These are phyloP conservation scores for Colletotrichum aenigma DNA, from an alignment of 2,329 filamentous ascomycete species.

Conservation along the genomic window DNA sequence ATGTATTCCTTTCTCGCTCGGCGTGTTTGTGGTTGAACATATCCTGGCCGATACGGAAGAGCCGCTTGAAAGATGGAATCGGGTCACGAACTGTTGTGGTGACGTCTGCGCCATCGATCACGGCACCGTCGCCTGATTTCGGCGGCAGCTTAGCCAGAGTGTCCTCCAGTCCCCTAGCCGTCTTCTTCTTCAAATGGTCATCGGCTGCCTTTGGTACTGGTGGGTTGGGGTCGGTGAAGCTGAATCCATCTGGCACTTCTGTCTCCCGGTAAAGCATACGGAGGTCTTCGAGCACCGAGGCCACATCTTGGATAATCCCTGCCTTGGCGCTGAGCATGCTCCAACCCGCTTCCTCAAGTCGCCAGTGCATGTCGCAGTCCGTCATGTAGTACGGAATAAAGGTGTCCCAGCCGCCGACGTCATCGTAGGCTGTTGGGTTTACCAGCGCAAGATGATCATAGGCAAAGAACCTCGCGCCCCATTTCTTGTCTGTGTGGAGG, in stretches of 20 bases:
- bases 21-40: conserved; percentile 50
- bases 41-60: conserved; percentile 26
- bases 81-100: neutral
- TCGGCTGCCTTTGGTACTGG: conserved; percentile 12
- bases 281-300: conserved; percentile 48
- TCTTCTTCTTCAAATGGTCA: neutral
- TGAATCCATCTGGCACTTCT: conserved; percentile 28
- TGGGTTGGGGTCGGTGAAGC: conserved; percentile 42
- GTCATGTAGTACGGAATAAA: conserved; percentile 62
- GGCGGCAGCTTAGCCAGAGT: neutral
- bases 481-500: conserved; percentile 37
- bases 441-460: conserved; percentile 64
- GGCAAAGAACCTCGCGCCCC: conserved; percentile 59
- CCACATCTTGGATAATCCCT: conserved; percentile 51
- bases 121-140: neutral
- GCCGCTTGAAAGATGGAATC: neutral
- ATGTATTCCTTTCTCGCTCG: conserved; percentile 48
- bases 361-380: conserved; percentile 60
- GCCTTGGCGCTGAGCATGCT: conserved; percentile 39
- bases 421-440: conserved; percentile 54
- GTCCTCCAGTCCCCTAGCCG: neutral
- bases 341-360: conserved; percentile 49
- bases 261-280: conserved; percentile 47
- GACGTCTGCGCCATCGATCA: neutral
- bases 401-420: conserved; percentile 60